Percentiles rank a stretch among this genome's conserved stretches.
Conservation (phyloP, 2,329 filamentous ascomycete species). For the Hypoxylon sp. region DNA sequence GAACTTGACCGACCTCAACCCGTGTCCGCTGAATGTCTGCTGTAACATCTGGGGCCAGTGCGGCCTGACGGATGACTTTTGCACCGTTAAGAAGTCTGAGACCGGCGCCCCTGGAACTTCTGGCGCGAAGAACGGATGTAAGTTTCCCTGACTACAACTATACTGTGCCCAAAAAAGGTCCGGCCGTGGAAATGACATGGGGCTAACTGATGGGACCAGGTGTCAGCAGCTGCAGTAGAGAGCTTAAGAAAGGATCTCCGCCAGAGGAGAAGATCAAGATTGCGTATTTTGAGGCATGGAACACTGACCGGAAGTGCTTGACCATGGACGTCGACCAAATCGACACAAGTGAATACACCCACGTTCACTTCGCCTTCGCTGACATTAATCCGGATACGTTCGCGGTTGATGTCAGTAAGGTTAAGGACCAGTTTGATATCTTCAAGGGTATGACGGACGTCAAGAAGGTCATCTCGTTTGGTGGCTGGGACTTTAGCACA, state of each 20-base stretch:
- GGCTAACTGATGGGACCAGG: neutral
- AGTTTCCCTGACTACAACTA: no score
- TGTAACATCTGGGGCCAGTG: constrained; percentile 35
- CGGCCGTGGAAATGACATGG: neutral
- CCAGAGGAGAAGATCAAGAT: constrained; percentile 1
- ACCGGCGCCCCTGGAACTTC: neutral
- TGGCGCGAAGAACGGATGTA: neutral
- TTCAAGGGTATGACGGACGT: constrained; percentile 25
- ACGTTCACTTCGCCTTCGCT: constrained; percentile 31
- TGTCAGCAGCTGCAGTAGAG: constrained; percentile 26
- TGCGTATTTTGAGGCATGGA: constrained; percentile 33
- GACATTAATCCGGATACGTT: constrained; percentile 13
- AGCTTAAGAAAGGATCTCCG: constrained; percentile 11
- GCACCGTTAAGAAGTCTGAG: constrained; percentile 6
- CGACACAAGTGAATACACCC: constrained; percentile 25
- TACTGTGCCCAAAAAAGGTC: neutral
- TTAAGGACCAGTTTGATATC: constrained; percentile 30
- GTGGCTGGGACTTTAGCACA: constrained; percentile 55
- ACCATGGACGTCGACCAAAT: constrained; percentile 22
- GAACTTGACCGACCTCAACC: constrained; percentile 17
- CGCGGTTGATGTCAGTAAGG: constrained; percentile 5
- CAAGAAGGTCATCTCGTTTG: constrained; percentile 52
- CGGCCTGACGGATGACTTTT: constrained; percentile 18
- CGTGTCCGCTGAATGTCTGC: constrained; percentile 34
- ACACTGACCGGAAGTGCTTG: constrained; percentile 27